phyloP scores from a whole-genome alignment of 495 filamentous ascomycete genomes.

The Neurospora pannonica region DNA sequence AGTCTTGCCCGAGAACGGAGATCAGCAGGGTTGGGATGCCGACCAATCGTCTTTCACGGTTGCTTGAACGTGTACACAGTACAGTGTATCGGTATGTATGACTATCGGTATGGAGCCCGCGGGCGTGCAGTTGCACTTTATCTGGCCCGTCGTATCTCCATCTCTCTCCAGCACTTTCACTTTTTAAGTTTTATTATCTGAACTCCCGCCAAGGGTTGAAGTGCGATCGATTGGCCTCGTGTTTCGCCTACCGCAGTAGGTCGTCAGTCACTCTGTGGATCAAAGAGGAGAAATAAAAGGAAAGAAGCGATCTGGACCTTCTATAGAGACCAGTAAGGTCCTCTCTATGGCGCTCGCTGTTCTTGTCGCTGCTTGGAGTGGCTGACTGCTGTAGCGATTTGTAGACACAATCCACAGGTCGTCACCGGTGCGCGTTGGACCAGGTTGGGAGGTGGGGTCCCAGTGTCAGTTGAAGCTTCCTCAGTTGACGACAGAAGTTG shows the following conservation, averaged over 20 bases:
- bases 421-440: neutral
- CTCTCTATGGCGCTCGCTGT: neutral
- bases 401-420: neutral
- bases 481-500: neutral
- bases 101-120: neutral
- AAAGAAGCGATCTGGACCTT: neutral
- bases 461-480: neutral
- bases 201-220: neutral
- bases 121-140: neutral
- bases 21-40: slow-evolving; percentile 10
- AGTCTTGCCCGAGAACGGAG: slow-evolving; percentile 26
- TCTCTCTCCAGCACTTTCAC: neutral
- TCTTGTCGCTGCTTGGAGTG: neutral
- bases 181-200: neutral
- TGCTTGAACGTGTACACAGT: slow-evolving; percentile 2
- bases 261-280: neutral
- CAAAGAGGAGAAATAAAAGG: neutral
- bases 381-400: neutral
- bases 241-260: neutral
- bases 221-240: neutral
- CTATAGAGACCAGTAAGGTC: neutral
- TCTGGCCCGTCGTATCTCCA: neutral
- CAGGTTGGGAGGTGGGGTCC: neutral
- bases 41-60: slow-evolving; percentile 30
- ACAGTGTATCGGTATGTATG: neutral